Evolutionary conservation across 441 rosid genomes (phyloP).

Genomic region (Pelargonium fulgidum): DNA sequence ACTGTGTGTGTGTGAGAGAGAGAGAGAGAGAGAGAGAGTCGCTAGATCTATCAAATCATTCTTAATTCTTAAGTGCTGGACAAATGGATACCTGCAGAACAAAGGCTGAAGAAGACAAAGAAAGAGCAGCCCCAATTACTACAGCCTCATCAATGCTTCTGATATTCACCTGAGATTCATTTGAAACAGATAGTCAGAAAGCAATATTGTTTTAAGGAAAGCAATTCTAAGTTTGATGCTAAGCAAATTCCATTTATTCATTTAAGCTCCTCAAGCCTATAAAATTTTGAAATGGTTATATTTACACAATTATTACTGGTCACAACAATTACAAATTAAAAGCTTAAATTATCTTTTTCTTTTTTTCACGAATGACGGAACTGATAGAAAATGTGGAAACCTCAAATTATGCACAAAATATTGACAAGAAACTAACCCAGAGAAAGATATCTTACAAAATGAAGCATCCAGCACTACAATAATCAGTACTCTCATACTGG

Average conservation of each 20-base stretch:
- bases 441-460: no score
- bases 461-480: no score
- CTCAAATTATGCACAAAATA: no score
- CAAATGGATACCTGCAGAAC: slow-evolving; percentile 72
- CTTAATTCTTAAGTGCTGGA: slow-evolving; percentile 9
- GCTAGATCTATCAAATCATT: not conserved
- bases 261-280: not conserved
- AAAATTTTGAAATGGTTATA: not conserved
- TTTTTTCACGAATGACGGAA: no score
- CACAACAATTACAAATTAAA: no score
- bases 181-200: not conserved
- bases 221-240: not conserved
- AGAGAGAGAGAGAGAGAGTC: not conserved
- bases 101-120: slow-evolving; percentile 94
- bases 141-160: slow-evolving; percentile 93
- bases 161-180: slow-evolving; percentile 69
- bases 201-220: slow-evolving; percentile 1
- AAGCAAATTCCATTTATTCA: no score
- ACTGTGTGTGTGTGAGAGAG: not conserved
- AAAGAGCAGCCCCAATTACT: slow-evolving; percentile 95
- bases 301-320: not conserved
- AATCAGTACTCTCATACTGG: no score
- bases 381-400: no score
- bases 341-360: no score
- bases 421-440: no score